Evolutionary conservation across 257 asterid species (phyloP), one percentile per base, ranked within the genome.

Genomic region (Solanum etuberosum): DNA sequence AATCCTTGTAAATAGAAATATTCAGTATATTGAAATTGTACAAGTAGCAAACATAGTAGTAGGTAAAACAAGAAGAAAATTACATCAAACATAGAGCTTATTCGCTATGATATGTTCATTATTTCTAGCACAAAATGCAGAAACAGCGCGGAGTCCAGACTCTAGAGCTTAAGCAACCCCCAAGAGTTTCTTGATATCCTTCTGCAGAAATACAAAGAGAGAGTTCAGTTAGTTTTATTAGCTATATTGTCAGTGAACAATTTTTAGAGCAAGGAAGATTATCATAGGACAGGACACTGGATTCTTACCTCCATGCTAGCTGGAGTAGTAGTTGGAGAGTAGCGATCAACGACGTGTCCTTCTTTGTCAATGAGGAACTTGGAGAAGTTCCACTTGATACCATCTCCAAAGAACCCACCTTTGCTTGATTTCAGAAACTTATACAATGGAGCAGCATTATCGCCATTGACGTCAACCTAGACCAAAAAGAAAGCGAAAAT

Each of bases 301-400:
- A 3, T 27, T n/a, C 61, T 86, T 89, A 95, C 99, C 98, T 96
- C 98, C 4, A 95, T 96, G 94, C 98, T 92, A 31, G 93, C 93
- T 40, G 99, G 99, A 90, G 98, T 74, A 21, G 98, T 95, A 31
- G 98, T 96, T 86, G 98, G 96, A 6, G 98, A 97, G 86, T 94
- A 96, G 83, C 98, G 98, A 84, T 96, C 95, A 3, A 93, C 95
- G n/a, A 96, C 96, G 1, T 83, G 88, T 48, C 99, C 98, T 63
- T 95, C 98, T 88, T 92, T 93, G 86, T 96, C 93, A 7, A 95
- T 95, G 4, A 96, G 98, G 88, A 96, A 95, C 76, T 96, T 96
- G 67, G 98, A 87, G 90, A 96, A 96, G 90, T 96, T 96, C 99
- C 98, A 95, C 77, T 96, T 95, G 85, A 96, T 93, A 37, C 83